Conservation (phyloP, 106 monocot species). For the Dendrobium huoshanense region DNA sequence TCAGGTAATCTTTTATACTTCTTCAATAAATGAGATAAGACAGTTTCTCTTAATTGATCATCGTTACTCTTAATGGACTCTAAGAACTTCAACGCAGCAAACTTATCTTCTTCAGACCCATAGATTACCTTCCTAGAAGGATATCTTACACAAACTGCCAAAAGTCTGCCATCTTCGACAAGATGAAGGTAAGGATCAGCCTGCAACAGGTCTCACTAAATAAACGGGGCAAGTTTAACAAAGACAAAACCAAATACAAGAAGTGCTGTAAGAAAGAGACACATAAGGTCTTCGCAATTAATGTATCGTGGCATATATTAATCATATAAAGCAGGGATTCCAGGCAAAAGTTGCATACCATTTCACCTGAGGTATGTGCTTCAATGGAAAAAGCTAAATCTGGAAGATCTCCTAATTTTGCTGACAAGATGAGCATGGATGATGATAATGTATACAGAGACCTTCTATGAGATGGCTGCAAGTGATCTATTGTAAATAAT, state of each 20-base stretch:
- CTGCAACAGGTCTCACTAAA: slow-evolving; percentile 25
- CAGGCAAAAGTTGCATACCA: slow-evolving; percentile 34
- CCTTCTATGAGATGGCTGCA: slow-evolving; percentile 72
- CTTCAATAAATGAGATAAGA: slow-evolving; percentile 38
- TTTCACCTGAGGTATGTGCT: slow-evolving; percentile 26
- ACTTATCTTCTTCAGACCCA: slow-evolving; percentile 75
- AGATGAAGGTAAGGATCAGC: slow-evolving; percentile 61
- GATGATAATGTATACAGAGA: slow-evolving; percentile 69
- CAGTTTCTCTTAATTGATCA: slow-evolving; percentile 43
- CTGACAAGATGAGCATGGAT: slow-evolving; percentile 75
- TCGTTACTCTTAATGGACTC: slow-evolving; percentile 36
- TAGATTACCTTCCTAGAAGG: slow-evolving; percentile 24
- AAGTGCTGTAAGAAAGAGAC: neutral
- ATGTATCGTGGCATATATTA: neutral
- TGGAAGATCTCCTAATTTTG: slow-evolving; percentile 40
- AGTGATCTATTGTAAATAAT: slow-evolving; percentile 45
- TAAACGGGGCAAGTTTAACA: neutral
- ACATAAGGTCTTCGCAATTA: neutral
- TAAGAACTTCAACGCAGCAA: slow-evolving; percentile 39
- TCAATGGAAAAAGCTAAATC: slow-evolving; percentile 48
- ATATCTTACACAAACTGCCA: slow-evolving; percentile 17
- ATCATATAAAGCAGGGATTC: neutral
- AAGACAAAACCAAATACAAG: neutral
- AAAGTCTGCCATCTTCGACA: slow-evolving; percentile 42
- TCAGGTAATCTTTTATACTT: slow-evolving; percentile 56